phyloP scores from a whole-genome alignment of 495 filamentous ascomycete species.

The Rhypophila decipiens region DNA sequence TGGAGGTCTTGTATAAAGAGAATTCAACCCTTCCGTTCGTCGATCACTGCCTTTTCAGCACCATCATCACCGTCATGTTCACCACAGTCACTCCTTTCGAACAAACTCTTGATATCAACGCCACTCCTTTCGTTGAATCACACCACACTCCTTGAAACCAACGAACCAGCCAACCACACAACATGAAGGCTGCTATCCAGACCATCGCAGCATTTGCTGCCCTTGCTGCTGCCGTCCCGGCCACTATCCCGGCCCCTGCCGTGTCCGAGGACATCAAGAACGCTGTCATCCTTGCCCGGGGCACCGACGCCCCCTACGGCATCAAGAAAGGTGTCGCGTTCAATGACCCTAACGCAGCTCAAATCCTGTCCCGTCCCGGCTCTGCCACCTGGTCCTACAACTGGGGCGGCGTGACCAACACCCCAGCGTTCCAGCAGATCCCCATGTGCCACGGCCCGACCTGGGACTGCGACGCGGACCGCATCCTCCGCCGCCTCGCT shows the following conservation, averaged over 20 bases:
- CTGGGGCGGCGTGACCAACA: slow-evolving; percentile 1
- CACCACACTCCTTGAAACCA: no score
- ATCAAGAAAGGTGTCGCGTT: slow-evolving; percentile 10
- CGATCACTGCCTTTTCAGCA: neutral
- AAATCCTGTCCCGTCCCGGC: slow-evolving; percentile 1
- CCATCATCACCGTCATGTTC: neutral
- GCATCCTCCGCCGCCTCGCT: neutral
- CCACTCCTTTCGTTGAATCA: neutral
- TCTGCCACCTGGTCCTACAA: slow-evolving; percentile 12
- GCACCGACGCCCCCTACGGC: slow-evolving; percentile 8
- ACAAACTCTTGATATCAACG: neutral
- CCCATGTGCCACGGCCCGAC: slow-evolving; percentile 6
- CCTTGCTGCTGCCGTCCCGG: neutral
- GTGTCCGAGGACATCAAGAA: neutral
- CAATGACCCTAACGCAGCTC: neutral
- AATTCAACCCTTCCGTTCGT: no score
- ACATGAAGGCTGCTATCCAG: neutral
- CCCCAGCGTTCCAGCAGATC: slow-evolving; percentile 9
- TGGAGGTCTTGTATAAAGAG: no score
- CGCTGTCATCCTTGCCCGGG: neutral
- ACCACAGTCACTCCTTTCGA: neutral
- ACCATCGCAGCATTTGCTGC: neutral
- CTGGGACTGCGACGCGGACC: neutral
- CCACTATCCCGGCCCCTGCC: neutral
- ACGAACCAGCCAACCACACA: neutral